Percentiles rank a stretch among this genome's conserved stretches.
Conservation (phyloP, 2,329 filamentous ascomycete genomes). For the Calonectria pteridis region DNA sequence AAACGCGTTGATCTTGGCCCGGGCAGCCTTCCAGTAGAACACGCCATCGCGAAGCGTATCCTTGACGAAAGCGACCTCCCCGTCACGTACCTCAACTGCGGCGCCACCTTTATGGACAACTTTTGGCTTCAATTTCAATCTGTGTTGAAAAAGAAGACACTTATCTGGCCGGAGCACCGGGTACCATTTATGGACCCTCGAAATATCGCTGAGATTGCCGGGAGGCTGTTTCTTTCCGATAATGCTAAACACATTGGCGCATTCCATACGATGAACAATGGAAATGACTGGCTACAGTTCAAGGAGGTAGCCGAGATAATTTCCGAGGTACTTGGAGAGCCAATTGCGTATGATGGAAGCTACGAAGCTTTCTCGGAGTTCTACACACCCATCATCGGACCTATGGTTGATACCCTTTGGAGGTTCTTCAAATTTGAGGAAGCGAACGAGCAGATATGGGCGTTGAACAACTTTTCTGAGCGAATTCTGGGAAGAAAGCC, state of each 20-base stretch:
- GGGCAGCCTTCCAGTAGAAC: background rate
- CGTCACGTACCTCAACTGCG: background rate
- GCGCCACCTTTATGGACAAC: background rate
- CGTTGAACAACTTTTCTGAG: slow-evolving; percentile 2
- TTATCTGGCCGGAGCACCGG: background rate
- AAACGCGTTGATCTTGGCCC: background rate
- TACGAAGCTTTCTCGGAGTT: background rate
- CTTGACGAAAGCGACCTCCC: background rate
- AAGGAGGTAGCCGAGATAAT: background rate
- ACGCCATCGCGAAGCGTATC: slow-evolving; percentile 5
- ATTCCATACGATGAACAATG: slow-evolving; percentile 12
- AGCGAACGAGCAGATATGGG: slow-evolving; percentile 1
- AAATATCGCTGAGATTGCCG: background rate
- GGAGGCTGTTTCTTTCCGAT: background rate
- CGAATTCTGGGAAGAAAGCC: slow-evolving; percentile 1
- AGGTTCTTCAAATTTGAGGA: slow-evolving; percentile 8
- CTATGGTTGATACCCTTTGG: background rate
- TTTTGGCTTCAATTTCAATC: background rate
- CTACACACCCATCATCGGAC: background rate
- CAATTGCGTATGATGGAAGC: background rate
- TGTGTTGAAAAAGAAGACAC: background rate
- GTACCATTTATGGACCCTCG: background rate
- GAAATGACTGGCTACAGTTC: background rate
- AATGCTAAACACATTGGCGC: slow-evolving; percentile 10
- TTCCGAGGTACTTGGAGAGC: background rate